phyloP scores from a whole-genome alignment of 2,329 filamentous ascomycete species.

The Cyanodermella asteris region DNA sequence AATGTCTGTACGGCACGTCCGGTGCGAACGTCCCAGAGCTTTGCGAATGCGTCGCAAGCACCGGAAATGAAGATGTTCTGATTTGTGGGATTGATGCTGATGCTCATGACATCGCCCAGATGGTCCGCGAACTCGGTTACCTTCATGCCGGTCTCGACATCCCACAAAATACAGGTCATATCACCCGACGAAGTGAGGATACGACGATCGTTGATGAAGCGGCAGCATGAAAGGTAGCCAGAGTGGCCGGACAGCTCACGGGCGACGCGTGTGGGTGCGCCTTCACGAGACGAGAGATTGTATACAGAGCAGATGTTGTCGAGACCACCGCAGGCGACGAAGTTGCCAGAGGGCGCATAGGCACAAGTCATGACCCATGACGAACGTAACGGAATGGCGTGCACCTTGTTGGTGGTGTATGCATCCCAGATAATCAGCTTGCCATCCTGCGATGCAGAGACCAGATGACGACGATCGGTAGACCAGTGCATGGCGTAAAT shows the following conservation, averaged over 20 bases:
- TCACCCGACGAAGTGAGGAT: slow-evolving; percentile 96
- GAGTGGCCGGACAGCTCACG: slow-evolving; percentile 92
- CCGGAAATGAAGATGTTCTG: slow-evolving; percentile 99
- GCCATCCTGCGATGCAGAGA: slow-evolving; percentile 94
- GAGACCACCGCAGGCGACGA: slow-evolving; percentile 90
- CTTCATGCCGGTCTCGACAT: slow-evolving; percentile 93
- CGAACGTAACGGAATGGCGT: slow-evolving; percentile 88
- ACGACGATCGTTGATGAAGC: slow-evolving; percentile 94
- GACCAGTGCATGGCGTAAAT: slow-evolving; percentile 99
- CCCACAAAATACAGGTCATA: slow-evolving; percentile 99
- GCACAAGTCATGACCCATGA: slow-evolving; percentile 99
- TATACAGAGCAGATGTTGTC: slow-evolving; percentile 99
- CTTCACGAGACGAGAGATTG: slow-evolving; percentile 90
- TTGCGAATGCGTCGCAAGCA: slow-evolving; percentile 94
- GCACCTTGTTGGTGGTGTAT: slow-evolving; percentile 98
- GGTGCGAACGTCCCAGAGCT: slow-evolving; percentile 95
- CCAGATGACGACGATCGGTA: slow-evolving; percentile 86
- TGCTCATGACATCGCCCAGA: slow-evolving; percentile 96
- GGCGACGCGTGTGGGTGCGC: slow-evolving; percentile 88
- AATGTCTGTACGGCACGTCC: slow-evolving; percentile 98
- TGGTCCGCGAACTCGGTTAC: slow-evolving; percentile 97
- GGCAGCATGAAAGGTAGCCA: slow-evolving; percentile 92
- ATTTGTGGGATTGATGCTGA: slow-evolving; percentile 97
- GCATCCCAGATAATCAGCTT: slow-evolving; percentile 99
- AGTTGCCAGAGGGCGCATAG: slow-evolving; percentile 94